Evolutionary conservation across 2,329 filamentous ascomycete species (phyloP).

Genomic region (Neoascochyta sp.): DNA sequence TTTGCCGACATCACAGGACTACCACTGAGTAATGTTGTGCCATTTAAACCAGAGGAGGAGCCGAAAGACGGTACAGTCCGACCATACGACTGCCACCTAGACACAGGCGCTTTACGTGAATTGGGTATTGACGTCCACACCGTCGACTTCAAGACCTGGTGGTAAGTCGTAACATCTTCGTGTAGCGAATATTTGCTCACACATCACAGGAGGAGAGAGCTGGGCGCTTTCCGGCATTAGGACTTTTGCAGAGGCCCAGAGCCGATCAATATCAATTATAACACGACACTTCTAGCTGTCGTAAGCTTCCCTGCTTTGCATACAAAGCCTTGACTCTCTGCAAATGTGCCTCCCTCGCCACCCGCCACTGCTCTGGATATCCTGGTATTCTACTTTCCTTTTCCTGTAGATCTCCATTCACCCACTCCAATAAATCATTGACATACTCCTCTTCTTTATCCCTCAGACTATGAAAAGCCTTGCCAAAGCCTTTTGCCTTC

Average conservation of each 20-base stretch:
- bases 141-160: slow-evolving; percentile 76
- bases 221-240: slow-evolving; percentile 23
- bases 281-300: slow-evolving; percentile 1
- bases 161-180: slow-evolving; percentile 48
- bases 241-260: not conserved
- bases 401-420: slow-evolving; percentile 34
- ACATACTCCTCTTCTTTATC: slow-evolving; percentile 42
- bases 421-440: slow-evolving; percentile 38
- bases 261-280: not conserved
- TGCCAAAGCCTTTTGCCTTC: slow-evolving; percentile 39
- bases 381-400: slow-evolving; percentile 20
- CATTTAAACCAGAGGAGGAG: slow-evolving; percentile 57
- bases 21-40: slow-evolving; percentile 62
- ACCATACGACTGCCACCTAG: slow-evolving; percentile 85
- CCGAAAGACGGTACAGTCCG: slow-evolving; percentile 69
- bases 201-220: slow-evolving; percentile 29
- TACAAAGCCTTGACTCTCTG: slow-evolving; percentile 33
- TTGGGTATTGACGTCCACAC: slow-evolving; percentile 72
- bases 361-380: slow-evolving; percentile 37
- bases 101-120: slow-evolving; percentile 67
- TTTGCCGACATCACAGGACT: slow-evolving; percentile 78
- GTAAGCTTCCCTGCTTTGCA: slow-evolving; percentile 1
- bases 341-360: slow-evolving; percentile 32
- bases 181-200: slow-evolving; percentile 7
- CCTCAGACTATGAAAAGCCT: slow-evolving; percentile 46